Base-by-base conservation (phyloP, 2,329 filamentous ascomycete species). In the Hypomyces rosellus region DNA sequence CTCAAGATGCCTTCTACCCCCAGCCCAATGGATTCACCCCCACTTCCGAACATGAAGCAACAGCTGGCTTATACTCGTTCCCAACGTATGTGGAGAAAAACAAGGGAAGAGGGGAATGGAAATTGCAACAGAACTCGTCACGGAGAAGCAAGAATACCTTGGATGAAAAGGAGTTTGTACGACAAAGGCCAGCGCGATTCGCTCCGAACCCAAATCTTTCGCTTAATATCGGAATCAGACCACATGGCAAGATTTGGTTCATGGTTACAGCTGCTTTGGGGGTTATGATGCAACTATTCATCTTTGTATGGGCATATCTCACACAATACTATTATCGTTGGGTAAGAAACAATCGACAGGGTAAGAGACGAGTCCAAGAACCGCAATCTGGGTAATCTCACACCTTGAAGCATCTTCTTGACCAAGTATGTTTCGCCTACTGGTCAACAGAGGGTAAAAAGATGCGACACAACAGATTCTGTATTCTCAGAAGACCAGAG, bases 271-370 rank as follows among this genome's bases (percentile, higher is more conserved):
- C 39, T 7, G 13, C 36, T 16, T n/a, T 38, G 14, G 36, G 36
- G 6, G 55, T n/a, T 5, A 52, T 38, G 16, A 7, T 38, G 16
- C 36, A 38, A 38, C 5, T 7, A 7, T n/a, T n/a, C 12, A 13
- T 38, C 16, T n/a, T 38, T 11, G 36, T 22, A 12, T 30, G 57
- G 8, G 55, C 55, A 14, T 49, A 47, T 2, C 45, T 54, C 9
- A 51, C 48, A 2, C 44, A 46, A 8, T 56, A 46, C 48, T 7
- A 45, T 11, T 34, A 51, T 3, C 30, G 44, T 1, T 55, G 52
- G 55, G 41, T 30, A 12, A 44, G 52, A 40, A 50, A 40, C 12
- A 37, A 7, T 11, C 25, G 25, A 2, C 25, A 30, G 25, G 25
- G 25, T 30, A 30, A 11, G 25, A 5, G 25, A 30, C 8, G 9